A percentile compares a stretch with the other conserved stretches of the same genome.
Evolutionary conservation across 129 eudicot genomes (phyloP).

Genomic region (Heracleum sosnowskyi): DNA sequence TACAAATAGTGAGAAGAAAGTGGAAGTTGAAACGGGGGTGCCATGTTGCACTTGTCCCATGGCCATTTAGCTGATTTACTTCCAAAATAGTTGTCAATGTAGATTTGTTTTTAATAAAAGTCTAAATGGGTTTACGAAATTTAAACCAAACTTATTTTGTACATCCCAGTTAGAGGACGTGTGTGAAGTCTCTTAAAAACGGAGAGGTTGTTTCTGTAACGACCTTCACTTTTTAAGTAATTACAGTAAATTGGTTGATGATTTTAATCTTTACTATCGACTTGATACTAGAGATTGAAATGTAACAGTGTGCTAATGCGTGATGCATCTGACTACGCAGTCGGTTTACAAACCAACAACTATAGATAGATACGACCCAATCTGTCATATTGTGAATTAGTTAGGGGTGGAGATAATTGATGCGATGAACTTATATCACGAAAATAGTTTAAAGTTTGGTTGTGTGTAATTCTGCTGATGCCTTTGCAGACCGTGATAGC

Average conservation of each 20-base stretch:
- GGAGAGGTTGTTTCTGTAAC: neutral
- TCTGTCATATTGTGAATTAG: neutral
- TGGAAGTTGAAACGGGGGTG: neutral
- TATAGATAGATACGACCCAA: neutral
- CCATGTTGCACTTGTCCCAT: neutral
- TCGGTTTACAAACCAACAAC: neutral
- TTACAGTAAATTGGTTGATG: neutral
- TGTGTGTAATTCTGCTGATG: neutral
- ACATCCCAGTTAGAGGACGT: too few species aligned
- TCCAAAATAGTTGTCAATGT: neutral
- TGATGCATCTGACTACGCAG: neutral
- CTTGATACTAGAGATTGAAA: neutral
- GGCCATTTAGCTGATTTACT: neutral
- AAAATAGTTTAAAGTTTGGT: neutral
- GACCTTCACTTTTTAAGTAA: neutral
- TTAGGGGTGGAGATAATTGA: neutral
- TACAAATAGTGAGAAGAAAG: neutral
- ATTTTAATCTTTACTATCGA: neutral
- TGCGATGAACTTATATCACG: neutral
- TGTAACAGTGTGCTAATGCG: neutral
- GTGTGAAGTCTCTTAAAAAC: neutral
- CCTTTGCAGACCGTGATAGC: neutral
- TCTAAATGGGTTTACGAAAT: neutral
- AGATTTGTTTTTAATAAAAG: neutral
- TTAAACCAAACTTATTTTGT: neutral